These are phyloP conservation scores for Ophiostoma angusticollis DNA, from an alignment of 2,329 filamentous ascomycete genomes.

Conservation along the genomic window DNA sequence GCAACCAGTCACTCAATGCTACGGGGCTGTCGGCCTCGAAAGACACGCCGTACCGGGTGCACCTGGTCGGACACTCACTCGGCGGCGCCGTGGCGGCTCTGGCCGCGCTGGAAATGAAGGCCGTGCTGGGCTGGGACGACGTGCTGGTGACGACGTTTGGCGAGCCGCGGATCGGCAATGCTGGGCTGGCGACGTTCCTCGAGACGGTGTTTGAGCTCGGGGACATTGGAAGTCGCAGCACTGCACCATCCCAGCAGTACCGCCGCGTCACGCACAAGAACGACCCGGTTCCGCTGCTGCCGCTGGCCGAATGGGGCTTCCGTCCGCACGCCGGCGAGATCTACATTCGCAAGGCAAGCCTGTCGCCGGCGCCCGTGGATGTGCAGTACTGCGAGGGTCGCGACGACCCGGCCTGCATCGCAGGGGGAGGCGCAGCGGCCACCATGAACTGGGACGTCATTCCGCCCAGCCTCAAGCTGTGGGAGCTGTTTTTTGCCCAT, in stretches of 20 bases:
- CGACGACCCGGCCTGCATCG: conserved; percentile 59
- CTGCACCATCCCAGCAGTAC: conserved; percentile 31
- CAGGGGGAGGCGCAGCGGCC: conserved; percentile 34
- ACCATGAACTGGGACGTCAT: conserved; percentile 34
- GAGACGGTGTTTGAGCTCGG: conserved; percentile 37
- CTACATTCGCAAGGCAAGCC: conserved; percentile 58
- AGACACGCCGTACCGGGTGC: conserved; percentile 58
- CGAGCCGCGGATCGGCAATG: conserved; percentile 59
- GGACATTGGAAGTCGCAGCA: conserved; percentile 4
- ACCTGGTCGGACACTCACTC: conserved; percentile 79
- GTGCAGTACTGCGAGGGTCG: conserved; percentile 60
- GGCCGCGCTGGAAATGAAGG: conserved; percentile 67
- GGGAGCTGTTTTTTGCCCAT: conserved; percentile 87
- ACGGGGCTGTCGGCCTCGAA: background rate
- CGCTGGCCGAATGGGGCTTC: conserved; percentile 80
- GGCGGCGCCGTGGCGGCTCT: conserved; percentile 86
- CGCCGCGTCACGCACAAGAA: conserved; percentile 72
- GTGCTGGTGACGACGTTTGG: conserved; percentile 81
- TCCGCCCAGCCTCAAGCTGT: conserved; percentile 56
- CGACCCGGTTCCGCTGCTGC: conserved; percentile 82
- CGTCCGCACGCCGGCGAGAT: conserved; percentile 75
- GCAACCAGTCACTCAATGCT: conserved; percentile 19
- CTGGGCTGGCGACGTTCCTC: conserved; percentile 40
- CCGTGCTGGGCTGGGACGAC: conserved; percentile 57
- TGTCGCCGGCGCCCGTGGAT: conserved; percentile 58